Base-by-base conservation (phyloP, 257 asterid species). In the Lycium ferocissimum region DNA sequence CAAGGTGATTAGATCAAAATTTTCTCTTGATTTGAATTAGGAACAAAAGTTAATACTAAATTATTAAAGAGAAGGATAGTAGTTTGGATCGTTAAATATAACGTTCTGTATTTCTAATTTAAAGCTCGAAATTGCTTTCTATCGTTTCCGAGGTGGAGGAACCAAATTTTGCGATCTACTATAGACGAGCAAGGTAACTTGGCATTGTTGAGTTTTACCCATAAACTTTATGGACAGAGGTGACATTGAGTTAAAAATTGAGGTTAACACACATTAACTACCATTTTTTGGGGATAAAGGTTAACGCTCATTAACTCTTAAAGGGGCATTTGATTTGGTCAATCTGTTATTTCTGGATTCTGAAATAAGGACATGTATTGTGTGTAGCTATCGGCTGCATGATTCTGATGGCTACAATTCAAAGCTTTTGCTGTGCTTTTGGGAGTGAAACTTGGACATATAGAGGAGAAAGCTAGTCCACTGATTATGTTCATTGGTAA, bases 331-430 rank as follows among this genome's bases (percentile, higher is more conserved):
- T 73, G 38, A n/a, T 45, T 20, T 45, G 80, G 40, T 47, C 80
- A 47, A 73, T 67, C 51, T 67, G 15, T 69, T 37, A 38, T 38
- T 7, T 69, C 22, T 38, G 78, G 78, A 69, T 69, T 69, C 78
- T 69, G 26, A 7, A 17, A 26, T 26, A 65, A 65, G 40, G 43
- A 0, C 33, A 26, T 26, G 33, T 26, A 26, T 26, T 26, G 1
- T 26, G 33, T 26, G 33, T 65, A 26, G 71, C 18, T 65, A 26
- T 69, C 7, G 14, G 14, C 78, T 69, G 78, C 53, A 38, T 69
- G 26, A 38, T 40, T 40, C 45, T 40, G 20, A 15, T 69, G 78
- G 78, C 78, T 69, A 15, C 26, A 69, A 15, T 69, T 69, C 78
- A 38, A 38, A 38, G 26, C 2, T 38, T 37, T 54, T 56, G 14